Conservation (phyloP, 2,329 filamentous ascomycete genomes). For the Blumeria hordei region DNA sequence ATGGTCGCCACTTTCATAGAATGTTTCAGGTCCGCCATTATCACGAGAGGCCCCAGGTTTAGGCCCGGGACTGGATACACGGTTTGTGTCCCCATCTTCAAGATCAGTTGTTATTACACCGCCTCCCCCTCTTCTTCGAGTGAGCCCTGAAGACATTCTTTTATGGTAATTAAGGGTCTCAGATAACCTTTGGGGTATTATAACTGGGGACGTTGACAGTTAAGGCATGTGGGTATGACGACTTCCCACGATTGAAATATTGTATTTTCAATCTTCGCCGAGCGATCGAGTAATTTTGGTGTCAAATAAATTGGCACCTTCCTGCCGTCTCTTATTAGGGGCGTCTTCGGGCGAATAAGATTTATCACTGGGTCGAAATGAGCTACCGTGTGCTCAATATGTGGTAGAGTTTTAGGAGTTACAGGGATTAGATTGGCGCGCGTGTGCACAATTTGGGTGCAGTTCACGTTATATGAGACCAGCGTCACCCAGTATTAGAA, state of each 20-base stretch:
- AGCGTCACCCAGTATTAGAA: too few relatives aligned
- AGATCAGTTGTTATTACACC: slow-evolving; percentile 38
- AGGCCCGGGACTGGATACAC: slow-evolving; percentile 40
- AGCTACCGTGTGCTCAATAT: too few relatives aligned
- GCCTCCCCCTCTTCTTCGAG: slow-evolving; percentile 41
- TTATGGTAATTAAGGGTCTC: slow-evolving; percentile 5
- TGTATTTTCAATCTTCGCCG: too few relatives aligned
- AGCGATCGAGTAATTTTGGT: too few relatives aligned
- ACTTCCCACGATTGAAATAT: neutral
- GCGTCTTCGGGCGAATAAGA: too few relatives aligned
- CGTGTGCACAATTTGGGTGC: neutral
- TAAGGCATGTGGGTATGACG: slow-evolving; percentile 9
- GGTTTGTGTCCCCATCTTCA: slow-evolving; percentile 37
- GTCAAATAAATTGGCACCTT: too few relatives aligned
- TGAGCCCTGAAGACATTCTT: slow-evolving; percentile 28
- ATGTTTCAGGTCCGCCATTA: slow-evolving; percentile 44
- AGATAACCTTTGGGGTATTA: slow-evolving; percentile 2
- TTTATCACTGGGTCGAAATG: too few relatives aligned
- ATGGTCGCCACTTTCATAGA: slow-evolving; percentile 79
- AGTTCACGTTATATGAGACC: too few relatives aligned
- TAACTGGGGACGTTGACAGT: slow-evolving; percentile 4
- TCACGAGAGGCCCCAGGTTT: slow-evolving; percentile 33
- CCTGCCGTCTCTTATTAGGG: too few relatives aligned
- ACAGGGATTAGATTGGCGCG: neutral
- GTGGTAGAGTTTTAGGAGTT: neutral